Base-by-base conservation (phyloP, 768 basidiomycete species). In the Pleurotus salmoneostramineus region DNA sequence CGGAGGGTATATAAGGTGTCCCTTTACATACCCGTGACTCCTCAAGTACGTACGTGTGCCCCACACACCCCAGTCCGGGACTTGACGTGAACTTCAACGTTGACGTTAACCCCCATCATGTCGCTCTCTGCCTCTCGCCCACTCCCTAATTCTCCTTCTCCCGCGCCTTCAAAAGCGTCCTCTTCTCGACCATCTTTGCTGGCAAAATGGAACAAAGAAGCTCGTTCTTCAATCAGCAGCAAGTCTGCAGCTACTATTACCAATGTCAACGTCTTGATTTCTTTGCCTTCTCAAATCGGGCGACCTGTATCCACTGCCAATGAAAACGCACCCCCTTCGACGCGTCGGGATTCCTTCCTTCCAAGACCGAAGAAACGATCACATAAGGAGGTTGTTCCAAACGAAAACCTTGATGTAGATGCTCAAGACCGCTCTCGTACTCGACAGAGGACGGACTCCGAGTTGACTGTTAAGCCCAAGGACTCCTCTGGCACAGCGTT, bases 201-300 rank as follows among this genome's bases (percentile, higher is more conserved):
- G 52, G 52, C 52, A 21, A 54, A 54, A 43, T 54, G 52, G 52
- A 54, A 54, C 6, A 14, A 40, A 40, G 52, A 42, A 27, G 52
- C 52, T 27, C 52, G 52, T 8, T 15, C 43, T 42, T 54, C 52
- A 27, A 54, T 54, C 37, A 54, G 52, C 27, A 54, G 52, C 52
- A 54, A 27, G 52, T 54, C 52, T 43, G 40, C 37, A 40, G 21
- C 21, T 27, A 27, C 1, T 27, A 40, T 54, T 27, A 31, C 8
- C 27, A n/a, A 17, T 17, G 36, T 37, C 33, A 34, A 34, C 3
- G 40, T 54, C 17, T 10, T 42, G 12, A 54, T 54, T 17, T 54
- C 52, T 54, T n/a, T 36, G 11, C 52, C 52, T 54, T 33, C 21
- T 14, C 37, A 36, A 54, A 36, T 54, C 37, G 52, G 52, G 21